Conservation (phyloP, 495 filamentous ascomycete species). For the Neurospora sp. region DNA sequence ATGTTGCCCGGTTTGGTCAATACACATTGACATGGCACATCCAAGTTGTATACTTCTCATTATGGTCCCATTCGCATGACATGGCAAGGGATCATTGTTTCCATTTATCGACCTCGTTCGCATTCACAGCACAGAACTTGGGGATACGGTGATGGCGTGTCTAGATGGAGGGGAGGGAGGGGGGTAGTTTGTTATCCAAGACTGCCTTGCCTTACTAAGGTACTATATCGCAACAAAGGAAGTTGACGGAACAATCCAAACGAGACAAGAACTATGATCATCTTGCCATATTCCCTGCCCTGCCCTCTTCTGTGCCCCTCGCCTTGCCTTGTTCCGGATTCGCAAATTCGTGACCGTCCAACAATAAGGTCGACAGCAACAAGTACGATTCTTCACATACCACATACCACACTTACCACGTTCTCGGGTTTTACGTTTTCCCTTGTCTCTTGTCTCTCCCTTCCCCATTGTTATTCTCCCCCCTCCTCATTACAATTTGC, state of each 20-base stretch:
- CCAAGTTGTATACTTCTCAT: too few species aligned
- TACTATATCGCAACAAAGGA: background rate
- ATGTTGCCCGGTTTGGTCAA: background rate
- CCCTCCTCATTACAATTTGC: background rate
- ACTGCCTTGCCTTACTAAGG: too few species aligned
- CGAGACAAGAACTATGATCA: background rate
- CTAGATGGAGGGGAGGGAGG: background rate
- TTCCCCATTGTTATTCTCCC: conserved; percentile 7
- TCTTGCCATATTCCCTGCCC: background rate
- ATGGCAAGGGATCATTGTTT: background rate
- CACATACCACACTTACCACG: background rate
- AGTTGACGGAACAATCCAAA: background rate
- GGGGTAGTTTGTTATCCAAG: too few species aligned
- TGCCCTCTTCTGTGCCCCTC: background rate
- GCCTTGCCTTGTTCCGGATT: background rate
- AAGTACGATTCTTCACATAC: background rate
- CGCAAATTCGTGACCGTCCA: background rate
- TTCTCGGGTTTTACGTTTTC: background rate
- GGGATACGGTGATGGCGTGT: background rate
- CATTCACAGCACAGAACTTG: too few species aligned
- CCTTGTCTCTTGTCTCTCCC: background rate
- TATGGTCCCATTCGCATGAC: background rate
- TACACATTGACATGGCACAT: background rate
- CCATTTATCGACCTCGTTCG: too few species aligned
- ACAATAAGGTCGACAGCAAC: background rate